Base-by-base conservation (phyloP, 2,329 filamentous ascomycete genomes). In the Lecanicillium sp. region DNA sequence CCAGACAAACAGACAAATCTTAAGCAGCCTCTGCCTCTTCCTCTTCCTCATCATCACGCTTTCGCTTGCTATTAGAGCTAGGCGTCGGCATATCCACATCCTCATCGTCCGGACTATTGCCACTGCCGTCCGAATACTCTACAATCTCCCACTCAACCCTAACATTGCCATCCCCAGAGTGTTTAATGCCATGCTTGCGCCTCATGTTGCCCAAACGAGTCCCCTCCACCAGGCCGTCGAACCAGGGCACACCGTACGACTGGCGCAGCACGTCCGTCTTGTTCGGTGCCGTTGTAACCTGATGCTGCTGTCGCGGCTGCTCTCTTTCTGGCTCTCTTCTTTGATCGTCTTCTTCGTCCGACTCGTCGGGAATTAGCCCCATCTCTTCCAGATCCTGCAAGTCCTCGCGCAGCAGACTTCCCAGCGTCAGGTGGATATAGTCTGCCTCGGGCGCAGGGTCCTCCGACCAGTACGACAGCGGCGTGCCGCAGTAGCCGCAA, bases 401-500 rank as follows among this genome's bases (percentile, higher is more conserved):
- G 53, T 92, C 85, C 40, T 85, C 77, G 5, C 73, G 71, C 28
- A 75, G 56, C 38, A 95, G 65, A 49, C 82, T 90, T 5, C 85
- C 85, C n/a, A 95, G 66, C 0, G 87, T 84, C 41, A 95, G 67
- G 43, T 79, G 80, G 63, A 95, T 87, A 55, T 75, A 90, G 7
- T 88, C 78, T 11, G 82, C 81, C 55, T 92, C 85, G 37, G 68
- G 69, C 1, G 60, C 64, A 0, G 84, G 83, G 17, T 75, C 62
- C 58, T 94, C 88, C 33, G 79, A 82, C 87, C 87, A 95, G 50
- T 82, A 86, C 0, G 82, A 83, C 38, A 95, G 66, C 11, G 85
- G 83, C 0, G 88, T 94, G 37, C 89, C 89, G 57, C 89, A 95
- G 64, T 84, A 94, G 17, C 89, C 89, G 62, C 89, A 95, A 60